These are phyloP conservation scores for Fraxinus ornus DNA, from an alignment of 305 asterid species.

Conservation along the genomic window DNA sequence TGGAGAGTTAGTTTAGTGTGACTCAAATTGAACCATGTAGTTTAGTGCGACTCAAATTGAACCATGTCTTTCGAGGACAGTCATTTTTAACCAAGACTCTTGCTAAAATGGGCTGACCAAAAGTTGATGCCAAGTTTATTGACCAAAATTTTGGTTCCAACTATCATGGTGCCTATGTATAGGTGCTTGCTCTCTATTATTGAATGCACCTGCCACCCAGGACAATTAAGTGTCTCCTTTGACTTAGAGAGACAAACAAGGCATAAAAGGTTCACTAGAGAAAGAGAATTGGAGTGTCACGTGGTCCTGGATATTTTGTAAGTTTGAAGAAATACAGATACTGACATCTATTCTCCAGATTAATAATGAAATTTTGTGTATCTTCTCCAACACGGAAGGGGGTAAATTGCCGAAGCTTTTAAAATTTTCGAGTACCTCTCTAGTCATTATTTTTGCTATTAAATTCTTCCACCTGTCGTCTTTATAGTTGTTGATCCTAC, in stretches of 20 bases:
- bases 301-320: neutral
- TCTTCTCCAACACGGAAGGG: neutral
- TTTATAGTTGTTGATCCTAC: neutral
- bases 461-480: neutral
- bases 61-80: neutral
- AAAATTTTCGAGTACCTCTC: neutral
- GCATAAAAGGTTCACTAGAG: neutral
- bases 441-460: neutral
- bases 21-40: neutral
- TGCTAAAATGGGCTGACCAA: neutral
- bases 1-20: neutral
- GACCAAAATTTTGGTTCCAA: neutral
- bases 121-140: neutral
- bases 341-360: neutral
- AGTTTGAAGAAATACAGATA: neutral
- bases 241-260: neutral
- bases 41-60: neutral
- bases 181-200: neutral
- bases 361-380: neutral
- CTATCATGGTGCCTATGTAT: neutral
- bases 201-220: neutral
- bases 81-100: neutral
- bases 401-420: neutral
- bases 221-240: neutral
- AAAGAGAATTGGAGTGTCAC: neutral